A percentile compares a stretch with the other conserved stretches of the same genome.
Conservation (phyloP, 129 eudicot genomes). For the Artemisia tridentata region DNA sequence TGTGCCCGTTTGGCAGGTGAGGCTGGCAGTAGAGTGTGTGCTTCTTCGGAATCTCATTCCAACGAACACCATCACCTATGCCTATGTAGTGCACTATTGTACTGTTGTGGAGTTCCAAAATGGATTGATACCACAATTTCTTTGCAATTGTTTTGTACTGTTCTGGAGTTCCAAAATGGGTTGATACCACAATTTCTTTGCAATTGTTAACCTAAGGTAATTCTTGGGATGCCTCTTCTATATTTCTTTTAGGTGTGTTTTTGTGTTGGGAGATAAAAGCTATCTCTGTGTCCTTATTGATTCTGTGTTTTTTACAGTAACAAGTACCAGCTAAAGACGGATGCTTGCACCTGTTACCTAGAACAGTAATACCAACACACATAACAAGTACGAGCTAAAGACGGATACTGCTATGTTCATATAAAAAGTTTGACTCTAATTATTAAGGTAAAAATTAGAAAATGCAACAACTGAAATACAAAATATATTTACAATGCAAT, state of each 20-base stretch:
- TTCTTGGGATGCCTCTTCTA: slow-evolving; percentile 33
- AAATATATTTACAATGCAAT: too few relatives aligned
- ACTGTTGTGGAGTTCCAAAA: slow-evolving; percentile 27
- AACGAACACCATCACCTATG: slow-evolving; percentile 48
- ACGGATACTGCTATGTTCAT: too few relatives aligned
- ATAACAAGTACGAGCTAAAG: too few relatives aligned
- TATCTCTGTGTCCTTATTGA: slow-evolving; percentile 37
- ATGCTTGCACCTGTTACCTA: slow-evolving; percentile 92
- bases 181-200: slow-evolving; percentile 47
- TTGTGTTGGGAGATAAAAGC: slow-evolving; percentile 34
- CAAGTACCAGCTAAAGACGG: slow-evolving; percentile 63
- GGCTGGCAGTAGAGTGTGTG: slow-evolving; percentile 82
- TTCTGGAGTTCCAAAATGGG: slow-evolving; percentile 31
- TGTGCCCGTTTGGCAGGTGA: slow-evolving; percentile 92
- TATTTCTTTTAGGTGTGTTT: slow-evolving; percentile 58
- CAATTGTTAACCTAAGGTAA: slow-evolving; percentile 26
- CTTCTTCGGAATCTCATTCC: slow-evolving; percentile 61
- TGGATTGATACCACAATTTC: slow-evolving; percentile 47
- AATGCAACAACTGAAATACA: too few relatives aligned
- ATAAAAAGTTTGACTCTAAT: too few relatives aligned
- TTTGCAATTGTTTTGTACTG: slow-evolving; percentile 34
- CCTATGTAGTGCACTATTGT: slow-evolving; percentile 41
- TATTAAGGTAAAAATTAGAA: too few relatives aligned
- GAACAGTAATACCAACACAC: slow-evolving; percentile 91
- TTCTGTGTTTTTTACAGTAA: slow-evolving; percentile 87